A percentile compares a stretch with the other conserved stretches of the same genome.
phyloP scores from a whole-genome alignment of 148 eudicot species.

The Rhododendron simsii region DNA sequence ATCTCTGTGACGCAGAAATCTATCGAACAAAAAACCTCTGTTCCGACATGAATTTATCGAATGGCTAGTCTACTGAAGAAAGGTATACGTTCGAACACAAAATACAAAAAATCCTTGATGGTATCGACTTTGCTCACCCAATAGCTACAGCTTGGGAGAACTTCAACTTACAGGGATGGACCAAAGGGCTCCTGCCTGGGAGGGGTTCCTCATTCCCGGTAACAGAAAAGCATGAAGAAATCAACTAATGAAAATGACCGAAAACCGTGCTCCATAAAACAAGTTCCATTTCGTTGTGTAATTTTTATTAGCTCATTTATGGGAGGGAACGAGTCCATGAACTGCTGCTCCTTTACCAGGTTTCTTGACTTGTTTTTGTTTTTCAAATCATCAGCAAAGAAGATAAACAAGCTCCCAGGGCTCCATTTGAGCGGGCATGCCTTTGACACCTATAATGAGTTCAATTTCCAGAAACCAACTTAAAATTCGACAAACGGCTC shows the following conservation, averaged over 20 bases:
- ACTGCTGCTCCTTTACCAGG: neutral
- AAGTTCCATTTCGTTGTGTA: neutral
- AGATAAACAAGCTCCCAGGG: neutral
- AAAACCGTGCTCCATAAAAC: neutral
- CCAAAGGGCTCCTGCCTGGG: too few relatives aligned
- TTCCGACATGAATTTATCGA: neutral
- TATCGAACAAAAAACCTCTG: neutral
- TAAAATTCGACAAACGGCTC: neutral
- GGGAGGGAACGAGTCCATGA: neutral
- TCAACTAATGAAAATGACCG: neutral
- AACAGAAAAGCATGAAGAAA: too few relatives aligned
- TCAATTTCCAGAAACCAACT: neutral
- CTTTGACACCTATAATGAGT: neutral
- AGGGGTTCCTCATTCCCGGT: too few relatives aligned
- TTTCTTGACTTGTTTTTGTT: neutral
- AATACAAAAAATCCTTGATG: too few relatives aligned
- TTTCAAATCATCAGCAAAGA: neutral
- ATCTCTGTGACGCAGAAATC: neutral
- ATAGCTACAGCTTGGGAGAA: too few relatives aligned
- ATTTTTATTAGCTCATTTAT: neutral
- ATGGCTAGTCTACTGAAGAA: too few relatives aligned
- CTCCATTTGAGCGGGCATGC: neutral
- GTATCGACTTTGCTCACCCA: too few relatives aligned
- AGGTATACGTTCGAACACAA: too few relatives aligned
- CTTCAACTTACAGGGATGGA: too few relatives aligned